Conservation (phyloP, 371 early-diverging fungal species). For the Lichtheimia ramosa region DNA sequence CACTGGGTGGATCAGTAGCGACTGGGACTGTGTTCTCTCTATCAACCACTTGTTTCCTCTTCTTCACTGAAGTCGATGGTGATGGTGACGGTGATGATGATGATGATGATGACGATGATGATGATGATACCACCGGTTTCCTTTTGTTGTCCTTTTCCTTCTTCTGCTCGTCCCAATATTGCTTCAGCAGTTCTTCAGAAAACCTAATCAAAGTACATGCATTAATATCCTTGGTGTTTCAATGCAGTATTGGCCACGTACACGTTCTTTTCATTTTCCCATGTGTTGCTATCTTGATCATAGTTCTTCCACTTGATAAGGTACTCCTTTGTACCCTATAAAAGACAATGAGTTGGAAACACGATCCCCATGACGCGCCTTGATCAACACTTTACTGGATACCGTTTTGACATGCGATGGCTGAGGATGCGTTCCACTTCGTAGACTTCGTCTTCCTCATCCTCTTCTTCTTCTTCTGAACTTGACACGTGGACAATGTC, state of each 20-base stretch:
- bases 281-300: slow-evolving; percentile 1
- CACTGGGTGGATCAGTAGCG: neutral
- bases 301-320: slow-evolving; percentile 13
- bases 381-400: neutral
- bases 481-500: no score
- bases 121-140: no score
- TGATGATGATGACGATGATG: neutral
- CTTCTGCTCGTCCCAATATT: neutral
- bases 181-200: neutral
- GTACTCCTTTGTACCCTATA: neutral
- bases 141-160: neutral
- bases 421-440: neutral
- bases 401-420: neutral
- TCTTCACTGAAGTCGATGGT: neutral
- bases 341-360: neutral
- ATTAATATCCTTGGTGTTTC: neutral
- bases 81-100: neutral
- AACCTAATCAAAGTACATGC: neutral
- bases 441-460: neutral
- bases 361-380: neutral
- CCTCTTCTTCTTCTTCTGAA: no score
- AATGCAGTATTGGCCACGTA: neutral
- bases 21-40: neutral
- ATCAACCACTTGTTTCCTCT: neutral
- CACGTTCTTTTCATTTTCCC: slow-evolving; percentile 4